A percentile compares a stretch with the other conserved stretches of the same genome.
These are phyloP conservation scores for Leucosporidium creatinivorum DNA, from an alignment of 768 basidiomycete species.

Conservation along the genomic window DNA sequence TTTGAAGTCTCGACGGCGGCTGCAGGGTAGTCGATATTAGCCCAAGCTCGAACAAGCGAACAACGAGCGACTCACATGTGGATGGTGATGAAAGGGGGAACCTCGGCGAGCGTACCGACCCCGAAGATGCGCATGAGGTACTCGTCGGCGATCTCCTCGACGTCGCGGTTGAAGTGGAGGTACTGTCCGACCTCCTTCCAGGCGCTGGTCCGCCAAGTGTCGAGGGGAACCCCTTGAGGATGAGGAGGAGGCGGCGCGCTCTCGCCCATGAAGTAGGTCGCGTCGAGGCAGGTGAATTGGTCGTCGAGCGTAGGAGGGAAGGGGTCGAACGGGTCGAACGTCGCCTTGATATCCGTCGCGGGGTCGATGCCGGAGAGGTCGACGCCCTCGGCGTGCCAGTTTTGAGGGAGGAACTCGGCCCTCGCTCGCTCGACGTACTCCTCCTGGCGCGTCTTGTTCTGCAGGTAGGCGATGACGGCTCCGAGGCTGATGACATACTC, in stretches of 20 bases:
- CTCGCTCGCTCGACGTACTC: constrained; percentile 12
- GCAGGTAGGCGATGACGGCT: constrained; percentile 21
- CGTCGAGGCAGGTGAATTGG: constrained; percentile 31
- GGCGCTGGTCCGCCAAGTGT: constrained; percentile 14
- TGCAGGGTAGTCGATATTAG: no score
- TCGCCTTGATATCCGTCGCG: constrained; percentile 19
- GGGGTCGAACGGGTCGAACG: constrained; percentile 4
- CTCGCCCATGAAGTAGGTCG: constrained; percentile 27
- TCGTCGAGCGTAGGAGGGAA: constrained; percentile 8
- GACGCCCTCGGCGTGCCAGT: background rate
- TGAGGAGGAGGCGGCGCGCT: no score
- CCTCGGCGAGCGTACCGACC: background rate
- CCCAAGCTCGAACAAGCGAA: no score
- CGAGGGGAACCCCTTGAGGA: constrained; percentile 1
- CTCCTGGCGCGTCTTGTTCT: background rate
- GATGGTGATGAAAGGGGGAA: constrained; percentile 31
- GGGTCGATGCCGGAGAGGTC: background rate
- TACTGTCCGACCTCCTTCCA: constrained; percentile 27
- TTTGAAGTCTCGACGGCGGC: constrained; percentile 10
- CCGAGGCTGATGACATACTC: constrained; percentile 25
- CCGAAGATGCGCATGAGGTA: constrained; percentile 18
- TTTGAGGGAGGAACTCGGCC: constrained; percentile 19
- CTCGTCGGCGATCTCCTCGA: constrained; percentile 13
- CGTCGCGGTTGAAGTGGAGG: constrained; percentile 22
- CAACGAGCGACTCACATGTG: constrained; percentile 12